Base-by-base conservation (phyloP, 2,329 filamentous ascomycete genomes). In the Pseudogymnoascus sp. region DNA sequence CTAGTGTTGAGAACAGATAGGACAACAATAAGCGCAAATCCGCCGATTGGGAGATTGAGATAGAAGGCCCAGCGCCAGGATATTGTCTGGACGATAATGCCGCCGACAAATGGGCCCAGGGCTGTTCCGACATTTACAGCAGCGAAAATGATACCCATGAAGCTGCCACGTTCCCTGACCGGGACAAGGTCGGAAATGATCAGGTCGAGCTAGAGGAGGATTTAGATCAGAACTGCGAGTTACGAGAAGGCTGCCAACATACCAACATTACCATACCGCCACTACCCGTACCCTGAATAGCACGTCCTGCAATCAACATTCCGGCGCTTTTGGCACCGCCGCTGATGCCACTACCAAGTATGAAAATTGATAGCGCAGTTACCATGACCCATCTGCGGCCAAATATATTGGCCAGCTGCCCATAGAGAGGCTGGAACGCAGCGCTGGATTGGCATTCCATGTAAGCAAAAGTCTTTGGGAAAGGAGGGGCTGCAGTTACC, bases 331-430 rank as follows among this genome's bases (percentile, higher is more conserved):
- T 73, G 0, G 83, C 78, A 0, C 75, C 76, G 0, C 81, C 83
- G 40, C 73, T 76, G 2, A 86, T 72, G 0, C 76, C 79, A 61
- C 81, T 82, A 0, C 83, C 83, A 0, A 84, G 65, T 0, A 72
- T 74, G 63, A 84, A 84, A 1, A 82, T 63, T 7, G 69, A 71
- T 1, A 82, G 74, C 2, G 77, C 69, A 6, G 68, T 57, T 0
- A 82, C 70, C 11, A 73, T 71, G 21, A 75, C 68, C 58, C 71
- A 75, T 17, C 78, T 74, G 1, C 82, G 74, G 3, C 83, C 81
- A 63, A 79, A 83, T n/a, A 84, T 73, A 60, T 82, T 75, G 10
- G 77, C 74, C 0, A 81, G 64, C 64, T 83, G 79, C 1, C 79
- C 79, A 41, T 77, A 78, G 0, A 82, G 64, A 0, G 81, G 81